Base-by-base conservation (phyloP, 768 basidiomycete genomes). In the Boletus sp. region DNA sequence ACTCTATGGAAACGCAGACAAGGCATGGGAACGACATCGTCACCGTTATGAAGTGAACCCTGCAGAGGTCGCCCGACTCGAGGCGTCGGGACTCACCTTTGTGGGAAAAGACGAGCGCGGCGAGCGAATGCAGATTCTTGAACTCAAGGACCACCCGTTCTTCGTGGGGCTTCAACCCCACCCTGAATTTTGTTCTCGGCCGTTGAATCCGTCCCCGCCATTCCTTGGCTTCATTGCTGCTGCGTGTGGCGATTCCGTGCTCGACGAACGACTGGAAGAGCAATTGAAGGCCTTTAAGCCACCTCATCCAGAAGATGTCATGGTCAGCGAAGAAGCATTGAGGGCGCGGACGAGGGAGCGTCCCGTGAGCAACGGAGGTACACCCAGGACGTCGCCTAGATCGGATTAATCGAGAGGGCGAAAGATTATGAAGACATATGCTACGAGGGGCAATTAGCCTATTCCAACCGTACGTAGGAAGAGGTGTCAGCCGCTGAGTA, bases 1-100 rank as follows among this genome's bases (percentile, higher is more conserved):
- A 69, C 75, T 99, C 67, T 99, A 98, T 68, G 97, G 88, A 14
- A 88, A 88, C 17, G 80, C 79, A 2, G 81, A 78, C 24, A 89
- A 81, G 67, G 91, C 93, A 61, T 98, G 95, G 95, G 97, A 99
- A 76, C 79, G 97, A 47, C 97, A 98, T 72, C 83, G 96, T 45
- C 97, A 98, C 75, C 82, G 96, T 57, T 90, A 98, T 71, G 97
- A 98, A 75, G 92, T 98, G 59, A 96, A 96, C 76, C 97, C 97
- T 7, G 77, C 80, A 54, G 90, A 90, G 63, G 91, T 98, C 20
- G 79, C 88, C 42, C 75, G 76, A 59, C 76, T 98, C 37, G 80
- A 84, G 62, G 68, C 76, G 41, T 86, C 86, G 50, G 95, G 94
- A 36, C 80, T 98, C 70, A 71, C 79, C 3, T 90, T 90, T 67